Base-by-base conservation (phyloP, 2,329 filamentous ascomycete genomes). In the Dendryphion nanum region DNA sequence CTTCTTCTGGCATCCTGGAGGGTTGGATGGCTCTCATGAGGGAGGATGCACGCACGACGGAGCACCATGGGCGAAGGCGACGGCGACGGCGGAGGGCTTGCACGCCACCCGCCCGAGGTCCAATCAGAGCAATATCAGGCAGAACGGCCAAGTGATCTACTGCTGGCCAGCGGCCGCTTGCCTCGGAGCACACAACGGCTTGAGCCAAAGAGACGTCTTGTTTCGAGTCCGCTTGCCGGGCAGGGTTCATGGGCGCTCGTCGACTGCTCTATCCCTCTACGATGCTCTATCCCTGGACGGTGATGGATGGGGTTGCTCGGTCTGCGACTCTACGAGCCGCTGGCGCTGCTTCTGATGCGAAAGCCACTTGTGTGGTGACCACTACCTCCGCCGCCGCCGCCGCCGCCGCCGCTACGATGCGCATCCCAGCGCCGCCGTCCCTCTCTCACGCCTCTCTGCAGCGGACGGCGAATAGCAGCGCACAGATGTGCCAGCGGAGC, bases 21-120 rank as follows among this genome's bases (percentile, higher is more conserved):
- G 44, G 42, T 29, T 45, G 36, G 42, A 23, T 33, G 23, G 21
- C 5, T 24, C 13, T 6, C 20, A 12, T n/a, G 38, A 33, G 32
- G 32, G 31, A 16, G 33, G 44, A 41, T 61, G 58, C 57, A 60
- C 55, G 53, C 35, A 33, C 18, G 26, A 16, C 28, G 37, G 18
- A 38, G 15, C 26, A 28, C 18, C 19, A 34, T 21, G 29, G 33
- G 28, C 17, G 30, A 41, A 20, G 35, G 36, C 29, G 32, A 37
- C 24, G 39, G 32, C n/a, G 20, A 14, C 10, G 34, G 61, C 57
- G 55, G 59, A 59, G 55, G 54, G 55, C 53, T 54, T 57, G 50
- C 50, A 57, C 56, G 55, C 56, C 55, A 60, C 57, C 34, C 18
- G 20, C 16, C 20, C 18, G 45, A 45, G 44, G 50, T 15, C 60